Conservation (phyloP, 257 asterid species). For the Eucommia ulmoides region DNA sequence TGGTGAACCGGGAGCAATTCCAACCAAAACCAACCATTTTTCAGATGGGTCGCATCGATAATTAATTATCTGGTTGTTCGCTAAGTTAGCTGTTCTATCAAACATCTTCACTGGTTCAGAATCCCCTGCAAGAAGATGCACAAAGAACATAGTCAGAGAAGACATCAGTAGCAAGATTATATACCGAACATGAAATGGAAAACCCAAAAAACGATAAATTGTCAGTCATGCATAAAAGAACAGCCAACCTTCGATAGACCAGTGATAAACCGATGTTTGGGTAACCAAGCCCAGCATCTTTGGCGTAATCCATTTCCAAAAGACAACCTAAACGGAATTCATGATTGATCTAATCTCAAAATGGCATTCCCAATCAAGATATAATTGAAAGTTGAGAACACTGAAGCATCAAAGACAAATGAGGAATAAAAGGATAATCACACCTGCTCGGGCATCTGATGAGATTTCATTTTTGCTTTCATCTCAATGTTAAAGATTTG, state of each 20-base stretch:
- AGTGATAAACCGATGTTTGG: constrained; percentile 83
- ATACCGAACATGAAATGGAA: neutral
- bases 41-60: constrained; percentile 95
- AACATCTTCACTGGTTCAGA: constrained; percentile 91
- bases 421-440: constrained; percentile 4
- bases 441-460: constrained; percentile 99
- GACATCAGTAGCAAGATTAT: neutral
- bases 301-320: constrained; percentile 96
- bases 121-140: constrained; percentile 48
- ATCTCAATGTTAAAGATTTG: constrained; percentile 98
- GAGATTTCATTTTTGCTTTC: constrained; percentile 81
- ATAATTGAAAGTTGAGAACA: neutral
- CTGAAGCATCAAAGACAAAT: constrained; percentile 4
- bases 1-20: constrained; percentile 94
- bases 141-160: neutral
- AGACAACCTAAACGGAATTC: constrained; percentile 50
- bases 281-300: constrained; percentile 96
- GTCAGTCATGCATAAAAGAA: neutral
- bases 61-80: constrained; percentile 89
- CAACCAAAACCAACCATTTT: constrained; percentile 97
- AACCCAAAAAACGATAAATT: neutral
- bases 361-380: constrained; percentile 1
- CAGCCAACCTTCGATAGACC: constrained; percentile 78
- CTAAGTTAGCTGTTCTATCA: constrained; percentile 86
- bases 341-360: neutral